These are phyloP conservation scores for Fusarium armeniacum DNA, from an alignment of 2,329 filamentous ascomycete genomes.

Conservation along the genomic window DNA sequence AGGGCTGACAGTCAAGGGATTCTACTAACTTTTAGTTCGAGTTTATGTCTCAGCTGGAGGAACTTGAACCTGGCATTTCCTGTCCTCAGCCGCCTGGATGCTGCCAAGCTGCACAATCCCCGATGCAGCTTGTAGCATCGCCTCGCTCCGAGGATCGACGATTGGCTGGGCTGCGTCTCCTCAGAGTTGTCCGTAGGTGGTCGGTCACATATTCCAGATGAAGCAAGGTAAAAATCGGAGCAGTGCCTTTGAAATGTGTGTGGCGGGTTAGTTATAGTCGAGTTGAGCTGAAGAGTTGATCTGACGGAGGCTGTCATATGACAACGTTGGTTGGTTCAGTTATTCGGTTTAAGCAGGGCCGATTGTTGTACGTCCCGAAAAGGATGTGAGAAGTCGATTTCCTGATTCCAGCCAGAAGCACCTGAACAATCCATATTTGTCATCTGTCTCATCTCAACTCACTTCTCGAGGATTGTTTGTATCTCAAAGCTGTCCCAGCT, in stretches of 20 bases:
- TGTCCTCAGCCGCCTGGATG: neutral
- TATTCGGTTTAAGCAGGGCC: neutral
- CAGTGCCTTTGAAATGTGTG: neutral
- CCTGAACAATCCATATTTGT: neutral
- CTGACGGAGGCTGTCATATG: neutral
- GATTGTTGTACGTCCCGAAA: neutral
- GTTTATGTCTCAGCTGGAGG: slow-evolving; percentile 21
- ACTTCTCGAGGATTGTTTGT: neutral
- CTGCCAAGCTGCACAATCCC: neutral
- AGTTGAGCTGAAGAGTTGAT: neutral
- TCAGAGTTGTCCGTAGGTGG: neutral
- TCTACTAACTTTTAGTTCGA: slow-evolving; percentile 14
- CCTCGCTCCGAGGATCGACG: neutral
- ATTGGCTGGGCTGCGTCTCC: neutral
- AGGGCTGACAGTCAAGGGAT: slow-evolving; percentile 29
- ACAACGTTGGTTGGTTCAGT: neutral
- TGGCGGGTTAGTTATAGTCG: neutral
- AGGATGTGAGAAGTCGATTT: neutral
- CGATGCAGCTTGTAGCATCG: slow-evolving; percentile 1
- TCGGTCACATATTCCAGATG: neutral
- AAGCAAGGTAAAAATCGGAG: neutral
- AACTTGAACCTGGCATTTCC: slow-evolving; percentile 1
- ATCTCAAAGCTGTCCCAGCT: slow-evolving; percentile 12
- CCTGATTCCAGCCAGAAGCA: slow-evolving; percentile 2
- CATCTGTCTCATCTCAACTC: neutral